Evolutionary conservation across 177 flowering plant species (phyloP).

Genomic region (Vitis hybrid): DNA sequence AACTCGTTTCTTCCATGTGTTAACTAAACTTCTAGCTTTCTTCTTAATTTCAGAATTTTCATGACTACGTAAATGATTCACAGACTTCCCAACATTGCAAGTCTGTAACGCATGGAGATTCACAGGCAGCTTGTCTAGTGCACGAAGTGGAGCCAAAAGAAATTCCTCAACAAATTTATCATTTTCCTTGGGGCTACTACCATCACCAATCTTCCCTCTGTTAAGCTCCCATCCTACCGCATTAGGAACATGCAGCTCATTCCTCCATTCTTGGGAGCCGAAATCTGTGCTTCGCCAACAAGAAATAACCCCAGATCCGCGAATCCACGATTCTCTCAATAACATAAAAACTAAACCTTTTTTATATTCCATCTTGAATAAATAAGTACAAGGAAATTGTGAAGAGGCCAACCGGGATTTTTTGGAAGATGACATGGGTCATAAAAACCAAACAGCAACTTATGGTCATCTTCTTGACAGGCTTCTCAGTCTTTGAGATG

Average conservation of each 20-base stretch:
- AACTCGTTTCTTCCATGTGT: constrained; percentile 97
- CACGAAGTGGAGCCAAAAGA: constrained; percentile 77
- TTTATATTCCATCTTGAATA: constrained; percentile 67
- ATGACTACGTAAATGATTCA: constrained; percentile 78
- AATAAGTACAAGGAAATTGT: constrained; percentile 80
- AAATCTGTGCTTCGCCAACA: too few species aligned
- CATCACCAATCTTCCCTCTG: constrained; percentile 62
- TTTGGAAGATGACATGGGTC: constrained; percentile 90
- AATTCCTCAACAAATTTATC: constrained; percentile 81
- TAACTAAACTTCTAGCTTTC: constrained; percentile 86
- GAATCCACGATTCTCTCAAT: constrained; percentile 88
- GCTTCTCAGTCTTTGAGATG: constrained; percentile 70
- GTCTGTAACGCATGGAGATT: constrained; percentile 79
- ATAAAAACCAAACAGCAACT: constrained; percentile 92
- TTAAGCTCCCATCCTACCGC: too few species aligned
- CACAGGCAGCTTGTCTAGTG: constrained; percentile 89
- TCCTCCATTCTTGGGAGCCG: too few species aligned
- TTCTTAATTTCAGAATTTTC: constrained; percentile 86
- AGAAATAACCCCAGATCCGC: constrained; percentile 68
- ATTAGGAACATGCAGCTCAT: too few species aligned
- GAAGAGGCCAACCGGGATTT: constrained; percentile 98
- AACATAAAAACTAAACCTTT: constrained; percentile 70
- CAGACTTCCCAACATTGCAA: constrained; percentile 89
- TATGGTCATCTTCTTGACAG: constrained; percentile 52
- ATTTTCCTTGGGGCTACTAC: constrained; percentile 54